A percentile compares a stretch with the other conserved stretches of the same genome.
phyloP scores from a whole-genome alignment of 257 asterid species.

The Jacaranda copaia region DNA sequence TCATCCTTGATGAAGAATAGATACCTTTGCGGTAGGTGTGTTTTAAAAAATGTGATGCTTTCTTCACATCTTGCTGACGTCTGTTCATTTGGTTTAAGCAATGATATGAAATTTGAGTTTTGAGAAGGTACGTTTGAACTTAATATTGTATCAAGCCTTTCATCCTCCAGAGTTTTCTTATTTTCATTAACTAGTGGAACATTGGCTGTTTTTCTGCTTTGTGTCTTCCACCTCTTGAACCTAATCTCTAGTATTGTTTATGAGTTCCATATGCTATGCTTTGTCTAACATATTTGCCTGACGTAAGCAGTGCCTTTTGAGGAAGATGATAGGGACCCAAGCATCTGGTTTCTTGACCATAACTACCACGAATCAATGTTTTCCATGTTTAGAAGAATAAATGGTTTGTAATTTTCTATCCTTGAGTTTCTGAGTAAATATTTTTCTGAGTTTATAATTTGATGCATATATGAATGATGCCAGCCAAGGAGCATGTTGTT shows the following conservation, averaged over 20 bases:
- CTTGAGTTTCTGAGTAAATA: conserved; percentile 19
- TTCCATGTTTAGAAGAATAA: conserved; percentile 94
- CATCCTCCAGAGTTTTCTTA: neutral
- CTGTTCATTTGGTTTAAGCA: neutral
- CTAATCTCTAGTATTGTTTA: neutral
- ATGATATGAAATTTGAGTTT: neutral
- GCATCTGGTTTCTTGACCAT: conserved; percentile 98
- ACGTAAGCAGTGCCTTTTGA: conserved; percentile 86
- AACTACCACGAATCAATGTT: conserved; percentile 95
- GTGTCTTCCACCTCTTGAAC: neutral
- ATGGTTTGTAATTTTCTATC: conserved; percentile 57
- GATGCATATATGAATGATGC: conserved; percentile 32
- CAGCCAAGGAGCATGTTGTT: conserved; percentile 99
- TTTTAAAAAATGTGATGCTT: conserved; percentile 6
- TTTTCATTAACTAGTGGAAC: neutral
- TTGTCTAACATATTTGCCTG: conserved; percentile 30
- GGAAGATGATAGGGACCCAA: conserved; percentile 94
- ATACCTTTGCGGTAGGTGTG: neutral
- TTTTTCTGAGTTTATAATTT: conserved; percentile 9
- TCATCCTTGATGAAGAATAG: neutral
- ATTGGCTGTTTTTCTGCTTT: neutral
- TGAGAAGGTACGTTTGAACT: neutral
- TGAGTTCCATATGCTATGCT: conserved; percentile 11
- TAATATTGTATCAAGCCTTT: neutral
- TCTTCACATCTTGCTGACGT: neutral